Percentiles rank a stretch among this genome's conserved stretches.
Evolutionary conservation across 2,329 filamentous ascomycete genomes (phyloP).

Genomic region (Hypoxylon sp.): DNA sequence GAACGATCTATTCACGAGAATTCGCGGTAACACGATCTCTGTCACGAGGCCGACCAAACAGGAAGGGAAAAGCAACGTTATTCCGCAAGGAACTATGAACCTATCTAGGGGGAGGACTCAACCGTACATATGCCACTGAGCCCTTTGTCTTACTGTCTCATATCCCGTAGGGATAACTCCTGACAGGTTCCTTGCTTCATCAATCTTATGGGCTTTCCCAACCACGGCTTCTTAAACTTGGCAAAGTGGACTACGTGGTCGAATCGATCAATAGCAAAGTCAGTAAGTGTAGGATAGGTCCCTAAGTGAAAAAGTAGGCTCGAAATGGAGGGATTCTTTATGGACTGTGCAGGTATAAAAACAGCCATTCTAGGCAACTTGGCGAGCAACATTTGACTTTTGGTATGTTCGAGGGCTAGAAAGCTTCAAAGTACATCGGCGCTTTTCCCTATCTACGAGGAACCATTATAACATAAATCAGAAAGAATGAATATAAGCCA

Average conservation of each 20-base stretch:
- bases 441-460: constrained; percentile 11
- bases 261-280: background rate
- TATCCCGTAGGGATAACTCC: too few relatives aligned
- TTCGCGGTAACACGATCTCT: too few relatives aligned
- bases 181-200: background rate
- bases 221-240: background rate
- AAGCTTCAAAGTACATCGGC: background rate
- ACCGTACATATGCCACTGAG: too few relatives aligned
- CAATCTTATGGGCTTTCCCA: background rate
- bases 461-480: constrained; percentile 7
- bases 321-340: constrained; percentile 13
- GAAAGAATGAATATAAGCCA: constrained; percentile 7
- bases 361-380: background rate
- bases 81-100: too few relatives aligned
- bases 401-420: background rate
- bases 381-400: background rate
- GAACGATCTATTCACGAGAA: background rate
- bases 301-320: constrained; percentile 4
- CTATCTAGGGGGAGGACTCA: too few relatives aligned
- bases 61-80: too few relatives aligned
- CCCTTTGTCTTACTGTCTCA: too few relatives aligned
- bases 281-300: too few relatives aligned
- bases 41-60: too few relatives aligned
- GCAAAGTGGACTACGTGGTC: background rate
- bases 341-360: constrained; percentile 1